phyloP scores from a whole-genome alignment of 2,329 filamentous ascomycete species.

The Aspergillus fumigatus region DNA sequence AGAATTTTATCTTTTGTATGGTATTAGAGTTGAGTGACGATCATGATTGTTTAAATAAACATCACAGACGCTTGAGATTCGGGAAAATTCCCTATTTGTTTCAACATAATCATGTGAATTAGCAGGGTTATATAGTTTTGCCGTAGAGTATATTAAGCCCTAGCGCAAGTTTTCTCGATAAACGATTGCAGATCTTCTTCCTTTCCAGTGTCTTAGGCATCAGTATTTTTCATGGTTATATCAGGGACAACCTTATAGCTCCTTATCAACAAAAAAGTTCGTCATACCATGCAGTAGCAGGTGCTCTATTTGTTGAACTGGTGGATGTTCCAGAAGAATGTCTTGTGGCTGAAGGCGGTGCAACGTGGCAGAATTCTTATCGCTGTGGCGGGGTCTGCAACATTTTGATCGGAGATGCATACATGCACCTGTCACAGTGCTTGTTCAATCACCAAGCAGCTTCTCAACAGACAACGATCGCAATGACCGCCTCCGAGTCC shows the following conservation, averaged over 20 bases:
- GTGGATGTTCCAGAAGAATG: neutral
- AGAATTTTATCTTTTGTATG: neutral
- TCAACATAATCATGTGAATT: neutral
- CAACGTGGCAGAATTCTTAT: neutral
- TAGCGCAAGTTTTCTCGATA: neutral
- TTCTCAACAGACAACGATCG: too few relatives aligned
- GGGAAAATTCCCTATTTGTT: neutral
- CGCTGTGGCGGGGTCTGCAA: neutral
- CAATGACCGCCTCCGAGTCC: conserved; percentile 19
- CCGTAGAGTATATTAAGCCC: too few relatives aligned
- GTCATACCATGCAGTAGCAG: neutral
- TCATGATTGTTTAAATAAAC: neutral
- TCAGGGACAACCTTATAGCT: neutral
- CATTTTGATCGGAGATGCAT: neutral
- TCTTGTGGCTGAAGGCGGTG: neutral
- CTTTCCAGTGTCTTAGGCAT: neutral
- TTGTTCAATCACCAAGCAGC: neutral
- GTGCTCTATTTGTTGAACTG: too few relatives aligned
- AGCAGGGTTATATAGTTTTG: neutral
- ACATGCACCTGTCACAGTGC: neutral
- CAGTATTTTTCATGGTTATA: neutral
- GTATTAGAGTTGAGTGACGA: neutral
- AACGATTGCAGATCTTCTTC: neutral
- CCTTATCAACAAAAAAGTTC: too few relatives aligned
- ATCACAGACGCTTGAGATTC: neutral